A percentile compares a stretch with the other conserved stretches of the same genome.
Conservation (phyloP, 176 grass and related monocot genomes). For the Oryza meyeriana region DNA sequence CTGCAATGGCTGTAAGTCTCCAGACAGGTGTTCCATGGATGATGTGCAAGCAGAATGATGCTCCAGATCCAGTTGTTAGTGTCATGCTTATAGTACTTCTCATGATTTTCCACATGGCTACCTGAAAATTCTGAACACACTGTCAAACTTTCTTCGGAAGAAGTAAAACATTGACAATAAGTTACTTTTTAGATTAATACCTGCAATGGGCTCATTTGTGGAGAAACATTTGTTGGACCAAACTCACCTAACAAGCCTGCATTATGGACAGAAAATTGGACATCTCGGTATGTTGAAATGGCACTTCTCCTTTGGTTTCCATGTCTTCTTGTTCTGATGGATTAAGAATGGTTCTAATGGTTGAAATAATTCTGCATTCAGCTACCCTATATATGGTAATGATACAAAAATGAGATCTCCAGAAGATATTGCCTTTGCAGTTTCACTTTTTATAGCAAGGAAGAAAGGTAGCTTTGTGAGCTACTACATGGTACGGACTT, state of each 20-base stretch:
- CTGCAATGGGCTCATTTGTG: slow-evolving; percentile 77
- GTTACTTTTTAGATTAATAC: slow-evolving; percentile 69
- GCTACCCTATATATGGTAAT: slow-evolving; percentile 64
- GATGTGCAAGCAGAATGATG: slow-evolving; percentile 97
- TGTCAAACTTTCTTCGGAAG: background rate
- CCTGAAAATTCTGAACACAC: slow-evolving; percentile 3
- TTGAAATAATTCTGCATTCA: slow-evolving; percentile 14
- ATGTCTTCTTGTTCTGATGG: background rate
- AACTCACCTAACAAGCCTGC: slow-evolving; percentile 82
- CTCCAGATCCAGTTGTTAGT: slow-evolving; percentile 82
- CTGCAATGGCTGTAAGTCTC: slow-evolving; percentile 69
- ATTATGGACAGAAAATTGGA: slow-evolving; percentile 96
- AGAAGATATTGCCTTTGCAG: slow-evolving; percentile 76
- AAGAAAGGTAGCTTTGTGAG: slow-evolving; percentile 92
- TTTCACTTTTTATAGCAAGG: slow-evolving; percentile 70
- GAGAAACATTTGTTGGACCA: slow-evolving; percentile 75
- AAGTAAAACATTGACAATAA: background rate
- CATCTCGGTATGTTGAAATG: slow-evolving; percentile 42
- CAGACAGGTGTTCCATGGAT: slow-evolving; percentile 86
- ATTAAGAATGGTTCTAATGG: background rate
- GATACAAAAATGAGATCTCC: slow-evolving; percentile 57
- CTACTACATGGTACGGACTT: slow-evolving; percentile 86
- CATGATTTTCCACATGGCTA: background rate
- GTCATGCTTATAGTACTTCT: background rate
- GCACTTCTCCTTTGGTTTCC: background rate